Conservation (phyloP, 2,329 filamentous ascomycete species). For the Penicillium brevicompactum region DNA sequence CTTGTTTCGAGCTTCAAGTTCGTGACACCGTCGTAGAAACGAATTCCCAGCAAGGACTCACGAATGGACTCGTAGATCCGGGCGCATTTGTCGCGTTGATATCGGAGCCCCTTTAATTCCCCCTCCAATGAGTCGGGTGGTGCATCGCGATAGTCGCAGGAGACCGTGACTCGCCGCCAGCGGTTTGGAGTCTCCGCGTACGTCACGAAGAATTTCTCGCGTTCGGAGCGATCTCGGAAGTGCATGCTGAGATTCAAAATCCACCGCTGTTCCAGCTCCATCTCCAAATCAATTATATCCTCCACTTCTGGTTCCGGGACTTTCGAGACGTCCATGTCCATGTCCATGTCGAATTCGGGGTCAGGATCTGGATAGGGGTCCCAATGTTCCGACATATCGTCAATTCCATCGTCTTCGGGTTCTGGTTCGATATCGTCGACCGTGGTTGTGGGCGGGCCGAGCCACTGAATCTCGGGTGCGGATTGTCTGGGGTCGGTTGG, state of each 20-base stretch:
- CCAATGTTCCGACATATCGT: conserved; percentile 34
- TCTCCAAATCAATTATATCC: conserved; percentile 57
- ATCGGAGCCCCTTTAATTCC: conserved; percentile 75
- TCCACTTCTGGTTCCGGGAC: conserved; percentile 14
- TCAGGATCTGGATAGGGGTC: conserved; percentile 24
- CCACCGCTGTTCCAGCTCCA: conserved; percentile 86
- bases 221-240: conserved; percentile 86
- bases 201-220: conserved; percentile 98
- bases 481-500: conserved; percentile 42
- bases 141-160: conserved; percentile 85
- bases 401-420: conserved; percentile 32
- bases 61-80: conserved; percentile 94
- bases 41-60: conserved; percentile 87
- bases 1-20: conserved; percentile 92
- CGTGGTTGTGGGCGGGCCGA: conserved; percentile 35
- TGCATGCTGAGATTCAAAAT: conserved; percentile 98
- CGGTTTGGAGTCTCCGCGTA: conserved; percentile 77
- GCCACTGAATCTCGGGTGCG: conserved; percentile 44
- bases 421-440: conserved; percentile 29
- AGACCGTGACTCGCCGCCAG: conserved; percentile 89
- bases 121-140: conserved; percentile 80
- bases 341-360: background rate
- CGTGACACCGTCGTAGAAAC: conserved; percentile 94
- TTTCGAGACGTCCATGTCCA: conserved; percentile 13
- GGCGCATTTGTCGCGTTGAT: conserved; percentile 87